These are phyloP conservation scores for Lolium rigidum DNA, from an alignment of 176 grass and related monocot species.

Conservation along the genomic window DNA sequence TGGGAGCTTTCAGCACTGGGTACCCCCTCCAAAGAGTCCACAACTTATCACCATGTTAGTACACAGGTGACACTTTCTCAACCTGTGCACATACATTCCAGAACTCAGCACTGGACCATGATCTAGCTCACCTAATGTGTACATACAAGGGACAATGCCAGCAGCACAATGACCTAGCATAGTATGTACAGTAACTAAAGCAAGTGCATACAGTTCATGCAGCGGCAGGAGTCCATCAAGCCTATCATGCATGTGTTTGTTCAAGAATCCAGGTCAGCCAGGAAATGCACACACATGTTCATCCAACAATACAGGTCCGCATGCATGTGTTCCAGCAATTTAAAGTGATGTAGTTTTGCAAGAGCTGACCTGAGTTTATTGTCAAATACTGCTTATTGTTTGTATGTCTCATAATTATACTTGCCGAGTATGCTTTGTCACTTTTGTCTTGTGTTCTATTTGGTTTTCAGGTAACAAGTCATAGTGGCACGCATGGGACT, in stretches of 20 bases:
- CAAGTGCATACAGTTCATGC: not conserved
- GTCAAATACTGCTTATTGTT: too few species aligned
- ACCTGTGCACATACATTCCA: not conserved
- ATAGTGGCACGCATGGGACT: too few species aligned
- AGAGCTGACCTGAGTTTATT: too few species aligned
- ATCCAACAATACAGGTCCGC: too few species aligned
- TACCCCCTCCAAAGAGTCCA: not conserved
- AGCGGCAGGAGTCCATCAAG: not conserved
- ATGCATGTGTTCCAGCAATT: too few species aligned
- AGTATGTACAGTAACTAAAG: not conserved
- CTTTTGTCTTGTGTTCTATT: too few species aligned
- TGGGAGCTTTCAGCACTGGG: too few species aligned
- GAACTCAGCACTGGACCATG: conserved; percentile 1
- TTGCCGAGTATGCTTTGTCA: too few species aligned
- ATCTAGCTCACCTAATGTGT: not conserved
- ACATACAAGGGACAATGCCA: not conserved
- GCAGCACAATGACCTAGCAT: not conserved
- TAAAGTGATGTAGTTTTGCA: too few species aligned
- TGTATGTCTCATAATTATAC: too few species aligned
- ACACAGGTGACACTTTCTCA: not conserved
- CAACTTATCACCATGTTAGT: conserved; percentile 6
- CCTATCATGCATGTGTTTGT: not conserved
- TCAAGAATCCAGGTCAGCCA: not conserved
- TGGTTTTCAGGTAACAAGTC: too few species aligned
- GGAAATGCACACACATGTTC: too few species aligned